phyloP scores from a whole-genome alignment of 179 eudicot species.

The Silene coronaria region DNA sequence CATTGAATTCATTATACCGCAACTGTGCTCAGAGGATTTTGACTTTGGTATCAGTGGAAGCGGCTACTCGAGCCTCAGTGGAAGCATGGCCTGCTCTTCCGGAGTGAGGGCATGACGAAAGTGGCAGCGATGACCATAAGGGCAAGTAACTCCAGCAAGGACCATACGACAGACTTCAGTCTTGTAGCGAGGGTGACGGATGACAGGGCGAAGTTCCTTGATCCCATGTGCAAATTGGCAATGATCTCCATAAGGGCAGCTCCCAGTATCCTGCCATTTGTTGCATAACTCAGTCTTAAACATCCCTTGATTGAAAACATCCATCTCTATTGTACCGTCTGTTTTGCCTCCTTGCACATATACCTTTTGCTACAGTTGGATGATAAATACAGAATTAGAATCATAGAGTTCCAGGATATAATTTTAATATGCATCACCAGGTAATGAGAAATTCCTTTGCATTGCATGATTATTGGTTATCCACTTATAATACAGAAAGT shows the following conservation, averaged over 20 bases:
- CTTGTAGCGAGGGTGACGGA: conserved; percentile 74
- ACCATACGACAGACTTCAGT: conserved; percentile 79
- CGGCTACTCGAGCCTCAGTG: conserved; percentile 28
- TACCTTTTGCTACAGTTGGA: conserved; percentile 32
- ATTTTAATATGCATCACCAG: neutral
- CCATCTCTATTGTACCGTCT: conserved; percentile 53
- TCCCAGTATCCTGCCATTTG: conserved; percentile 68
- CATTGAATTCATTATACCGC: conserved; percentile 19
- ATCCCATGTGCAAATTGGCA: conserved; percentile 77
- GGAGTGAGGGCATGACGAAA: conserved; percentile 65
- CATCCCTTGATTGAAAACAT: conserved; percentile 74
- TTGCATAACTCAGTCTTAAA: conserved; percentile 73
- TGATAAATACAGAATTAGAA: neutral
- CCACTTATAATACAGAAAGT: too few species aligned
- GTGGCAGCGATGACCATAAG: conserved; percentile 83
- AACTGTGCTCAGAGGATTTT: conserved; percentile 11
- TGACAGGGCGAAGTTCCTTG: conserved; percentile 61
- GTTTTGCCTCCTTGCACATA: conserved; percentile 41
- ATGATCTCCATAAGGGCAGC: conserved; percentile 54
- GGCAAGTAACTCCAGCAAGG: conserved; percentile 53
- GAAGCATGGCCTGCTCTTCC: conserved; percentile 43
- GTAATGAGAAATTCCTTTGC: neutral
- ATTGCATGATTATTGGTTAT: too few species aligned
- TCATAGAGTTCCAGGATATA: neutral
- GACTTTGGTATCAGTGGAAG: conserved; percentile 8